A percentile compares a stretch with the other conserved stretches of the same genome.
Evolutionary conservation across 108 stramenopile species (phyloP).

Genomic region (Skeletonema menzelii): DNA sequence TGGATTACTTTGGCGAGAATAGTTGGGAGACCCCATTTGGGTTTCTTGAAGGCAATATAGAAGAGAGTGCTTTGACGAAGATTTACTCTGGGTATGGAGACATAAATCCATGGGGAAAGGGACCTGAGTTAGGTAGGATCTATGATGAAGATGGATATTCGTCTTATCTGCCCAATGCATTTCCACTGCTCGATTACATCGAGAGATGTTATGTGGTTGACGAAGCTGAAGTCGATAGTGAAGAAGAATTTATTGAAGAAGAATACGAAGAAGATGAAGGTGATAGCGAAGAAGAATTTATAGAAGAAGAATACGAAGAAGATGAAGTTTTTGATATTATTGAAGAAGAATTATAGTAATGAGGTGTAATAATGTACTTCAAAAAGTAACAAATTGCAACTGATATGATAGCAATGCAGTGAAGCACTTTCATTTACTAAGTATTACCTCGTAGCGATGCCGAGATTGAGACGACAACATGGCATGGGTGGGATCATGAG

Average conservation of each 20-base stretch:
- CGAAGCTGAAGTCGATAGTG: background rate
- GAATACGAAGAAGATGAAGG: conserved; percentile 25
- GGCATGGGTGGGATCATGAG: no score
- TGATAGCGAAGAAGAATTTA: no score
- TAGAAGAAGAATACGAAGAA: no score
- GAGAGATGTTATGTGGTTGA: conserved; percentile 19
- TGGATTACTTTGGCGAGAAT: conserved; percentile 21
- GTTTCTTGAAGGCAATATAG: background rate
- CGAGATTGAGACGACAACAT: no score
- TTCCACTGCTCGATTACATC: conserved; percentile 39
- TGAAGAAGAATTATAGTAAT: conserved; percentile 3
- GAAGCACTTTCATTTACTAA: no score
- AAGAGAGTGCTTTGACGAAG: background rate
- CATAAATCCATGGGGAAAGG: conserved; percentile 24
- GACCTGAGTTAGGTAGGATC: conserved; percentile 23
- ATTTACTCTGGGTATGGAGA: conserved; percentile 28
- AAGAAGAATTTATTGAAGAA: background rate
- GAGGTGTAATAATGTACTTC: background rate
- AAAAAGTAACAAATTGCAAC: no score
- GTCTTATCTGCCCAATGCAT: conserved; percentile 20
- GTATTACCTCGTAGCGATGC: no score
- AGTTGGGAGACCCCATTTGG: conserved; percentile 31
- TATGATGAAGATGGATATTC: conserved; percentile 37
- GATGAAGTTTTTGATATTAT: background rate
- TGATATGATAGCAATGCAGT: no score